Conservation (phyloP, 495 filamentous ascomycete species). For the Neurospora sp. region DNA sequence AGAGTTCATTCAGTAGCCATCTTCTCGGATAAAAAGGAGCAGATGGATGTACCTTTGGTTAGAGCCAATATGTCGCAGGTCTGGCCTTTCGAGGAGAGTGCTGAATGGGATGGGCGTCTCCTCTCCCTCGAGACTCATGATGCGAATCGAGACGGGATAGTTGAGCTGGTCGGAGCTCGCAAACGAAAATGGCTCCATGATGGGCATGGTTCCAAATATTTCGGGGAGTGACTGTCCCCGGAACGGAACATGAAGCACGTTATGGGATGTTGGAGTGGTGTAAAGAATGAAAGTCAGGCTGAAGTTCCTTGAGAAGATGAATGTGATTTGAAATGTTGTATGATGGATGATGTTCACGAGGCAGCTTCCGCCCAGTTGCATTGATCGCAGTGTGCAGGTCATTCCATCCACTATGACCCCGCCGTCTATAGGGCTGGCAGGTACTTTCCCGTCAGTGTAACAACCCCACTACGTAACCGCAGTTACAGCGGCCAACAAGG, state of each 20-base stretch:
- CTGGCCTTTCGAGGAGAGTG: constrained; percentile 61
- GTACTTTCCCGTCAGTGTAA: not conserved
- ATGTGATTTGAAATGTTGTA: not conserved
- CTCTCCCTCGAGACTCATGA: constrained; percentile 80
- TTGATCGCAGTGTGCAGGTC: not conserved
- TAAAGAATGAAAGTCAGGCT: not conserved
- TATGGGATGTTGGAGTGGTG: not conserved
- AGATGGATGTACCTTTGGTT: constrained; percentile 42
- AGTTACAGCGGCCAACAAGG: not conserved
- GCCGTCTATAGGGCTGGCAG: not conserved
- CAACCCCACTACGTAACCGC: not conserved
- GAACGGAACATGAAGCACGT: not conserved
- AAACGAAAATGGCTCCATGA: constrained; percentile 93
- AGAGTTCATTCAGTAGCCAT: not conserved
- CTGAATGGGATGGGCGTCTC: constrained; percentile 72
- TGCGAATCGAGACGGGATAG: constrained; percentile 71
- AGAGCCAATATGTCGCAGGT: constrained; percentile 78
- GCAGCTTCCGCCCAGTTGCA: not conserved
- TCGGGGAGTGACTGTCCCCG: not conserved
- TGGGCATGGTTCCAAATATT: not conserved
- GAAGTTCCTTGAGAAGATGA: not conserved
- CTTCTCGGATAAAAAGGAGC: not conserved
- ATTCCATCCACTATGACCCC: not conserved
- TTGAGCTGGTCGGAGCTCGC: constrained; percentile 73
- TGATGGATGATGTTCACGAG: not conserved